A percentile compares a stretch with the other conserved stretches of the same genome.
These are phyloP conservation scores for Leccinum uliginosum DNA, from an alignment of 768 basidiomycete species.

Conservation along the genomic window DNA sequence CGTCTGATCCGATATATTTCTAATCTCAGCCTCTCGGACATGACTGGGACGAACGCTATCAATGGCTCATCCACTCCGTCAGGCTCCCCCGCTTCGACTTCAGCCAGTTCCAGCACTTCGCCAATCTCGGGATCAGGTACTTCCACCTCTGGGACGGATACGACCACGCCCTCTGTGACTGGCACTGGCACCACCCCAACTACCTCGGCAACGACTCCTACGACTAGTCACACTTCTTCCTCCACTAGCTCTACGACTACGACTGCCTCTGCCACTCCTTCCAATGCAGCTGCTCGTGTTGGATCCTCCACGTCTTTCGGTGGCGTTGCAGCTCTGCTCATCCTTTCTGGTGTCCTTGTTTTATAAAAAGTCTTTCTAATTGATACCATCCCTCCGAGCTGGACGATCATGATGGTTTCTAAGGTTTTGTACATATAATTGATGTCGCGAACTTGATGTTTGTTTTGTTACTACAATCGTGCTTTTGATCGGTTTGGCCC, in stretches of 20 bases:
- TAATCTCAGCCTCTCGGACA: conserved; percentile 44
- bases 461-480: not conserved
- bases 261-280: conserved; percentile 11
- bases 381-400: conserved; percentile 5
- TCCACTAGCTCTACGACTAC: too few relatives aligned
- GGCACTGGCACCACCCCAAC: conserved; percentile 15
- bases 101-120: not conserved
- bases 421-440: conserved; percentile 3
- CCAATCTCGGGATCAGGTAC: conserved; percentile 15
- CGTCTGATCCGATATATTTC: not conserved
- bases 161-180: conserved; percentile 26
- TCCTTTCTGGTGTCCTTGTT: conserved; percentile 16
- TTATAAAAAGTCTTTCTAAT: conserved; percentile 8
- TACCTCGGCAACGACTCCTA: not conserved
- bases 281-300: conserved; percentile 19
- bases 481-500: too few relatives aligned
- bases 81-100: conserved; percentile 11
- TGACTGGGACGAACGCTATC: conserved; percentile 51
- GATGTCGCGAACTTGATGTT: not conserved
- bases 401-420: conserved; percentile 6
- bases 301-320: conserved; percentile 19
- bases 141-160: conserved; percentile 3
- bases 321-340: conserved; percentile 17
- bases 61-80: conserved; percentile 12
- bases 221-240: not conserved